Evolutionary conservation across 345 rosid species (phyloP), one percentile per base, ranked within the genome.

Genomic region (Schrenkiella parvula): DNA sequence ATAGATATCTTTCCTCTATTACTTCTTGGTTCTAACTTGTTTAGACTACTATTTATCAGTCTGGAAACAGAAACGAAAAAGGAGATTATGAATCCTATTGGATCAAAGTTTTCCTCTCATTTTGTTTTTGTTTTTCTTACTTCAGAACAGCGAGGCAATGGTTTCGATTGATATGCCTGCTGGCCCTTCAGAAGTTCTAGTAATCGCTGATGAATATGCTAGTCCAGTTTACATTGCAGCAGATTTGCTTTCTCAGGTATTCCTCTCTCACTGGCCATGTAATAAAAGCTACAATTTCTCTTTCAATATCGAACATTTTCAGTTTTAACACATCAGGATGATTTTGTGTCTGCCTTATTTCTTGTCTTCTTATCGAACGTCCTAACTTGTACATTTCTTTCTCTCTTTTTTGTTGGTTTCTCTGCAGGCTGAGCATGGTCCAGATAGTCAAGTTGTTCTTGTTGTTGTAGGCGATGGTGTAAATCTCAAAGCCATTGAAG

Each of bases 101-200:
- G 18, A 52, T 14, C 19, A 11, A 51, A 5, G 14, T 18, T 29
- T 43, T 10, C 21, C 52, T 6, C 67, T 44, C 4, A 7, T 34
- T 44, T 67, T 70, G 52, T 6, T 47, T 23, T 31, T 41, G 6
- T 42, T 41, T 32, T 14, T 35, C 32, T 29, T 64, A 15, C 23
- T 35, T 62, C 89, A 95, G 99, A 95, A 91, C 79, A 95, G 96
- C 50, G 99, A 91, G 81, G 99, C 98, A 74, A 89, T 95, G 99
- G 78, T 95, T 72, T 91, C 98, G 2, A 95, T 95, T 78, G 99
- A 95, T 87, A 91, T 95, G 99, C 99, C 98, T 48, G 99, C 98
- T 64, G 99, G 98, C 42, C 99, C 98, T 85, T 95, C 96, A 5
- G 98, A 95, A 80, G 99, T 91, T 58, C 60, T 91, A 58, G 98